Conservation (phyloP, 495 filamentous ascomycete genomes). For the Aspergillus incahuasiensis region DNA sequence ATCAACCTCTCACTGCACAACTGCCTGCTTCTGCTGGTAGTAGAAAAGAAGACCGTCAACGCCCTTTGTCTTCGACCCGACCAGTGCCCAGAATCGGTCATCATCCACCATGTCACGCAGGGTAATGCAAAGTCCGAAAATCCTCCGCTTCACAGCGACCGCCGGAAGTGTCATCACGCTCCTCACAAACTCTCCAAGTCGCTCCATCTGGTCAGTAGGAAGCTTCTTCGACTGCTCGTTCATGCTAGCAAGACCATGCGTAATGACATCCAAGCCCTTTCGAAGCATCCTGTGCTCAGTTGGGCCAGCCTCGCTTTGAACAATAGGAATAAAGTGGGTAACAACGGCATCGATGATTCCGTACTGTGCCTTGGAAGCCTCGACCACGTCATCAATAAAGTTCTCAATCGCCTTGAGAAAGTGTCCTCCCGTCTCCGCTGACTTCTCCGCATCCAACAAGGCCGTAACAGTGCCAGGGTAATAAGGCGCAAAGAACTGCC, state of each 20-base stretch:
- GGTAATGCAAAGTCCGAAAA: constrained; percentile 69
- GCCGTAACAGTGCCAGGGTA: constrained; percentile 62
- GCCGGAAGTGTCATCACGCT: constrained; percentile 65
- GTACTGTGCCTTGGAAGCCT: constrained; percentile 34
- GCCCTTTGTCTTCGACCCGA: background rate
- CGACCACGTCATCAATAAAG: constrained; percentile 50
- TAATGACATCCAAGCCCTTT: constrained; percentile 60
- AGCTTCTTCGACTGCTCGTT: constrained; percentile 21
- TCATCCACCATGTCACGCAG: constrained; percentile 53
- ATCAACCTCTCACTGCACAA: background rate
- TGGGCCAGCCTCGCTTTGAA: constrained; percentile 18
- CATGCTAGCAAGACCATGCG: constrained; percentile 30
- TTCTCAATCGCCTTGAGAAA: constrained; percentile 55
- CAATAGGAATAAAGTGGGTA: constrained; percentile 32
- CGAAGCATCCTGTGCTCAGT: constrained; percentile 26
- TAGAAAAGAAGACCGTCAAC: background rate
- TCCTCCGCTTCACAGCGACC: constrained; percentile 73
- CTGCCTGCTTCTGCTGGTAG: background rate
- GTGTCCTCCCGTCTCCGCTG: constrained; percentile 48
- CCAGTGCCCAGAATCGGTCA: background rate
- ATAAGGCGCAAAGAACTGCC: constrained; percentile 58
- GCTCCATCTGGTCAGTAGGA: constrained; percentile 20
- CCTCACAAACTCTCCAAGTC: constrained; percentile 52
- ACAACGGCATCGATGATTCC: constrained; percentile 50
- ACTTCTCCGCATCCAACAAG: constrained; percentile 58